Evolutionary conservation across 805 yeast species (phyloP).

Genomic region (Nakazawaea ishiwadae): DNA sequence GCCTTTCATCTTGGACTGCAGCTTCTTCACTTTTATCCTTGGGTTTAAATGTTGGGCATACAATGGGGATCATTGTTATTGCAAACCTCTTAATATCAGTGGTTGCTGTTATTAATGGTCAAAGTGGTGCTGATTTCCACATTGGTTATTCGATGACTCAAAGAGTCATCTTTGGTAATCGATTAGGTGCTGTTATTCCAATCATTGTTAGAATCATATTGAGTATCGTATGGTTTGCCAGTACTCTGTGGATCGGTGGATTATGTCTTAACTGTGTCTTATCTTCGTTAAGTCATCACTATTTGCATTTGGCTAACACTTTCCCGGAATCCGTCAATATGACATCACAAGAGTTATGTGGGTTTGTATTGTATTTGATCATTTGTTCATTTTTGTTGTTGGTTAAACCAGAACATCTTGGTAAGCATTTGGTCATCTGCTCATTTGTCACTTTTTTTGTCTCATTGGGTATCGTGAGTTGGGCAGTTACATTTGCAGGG

Average conservation of each 20-base stretch:
- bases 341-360: conserved; percentile 19
- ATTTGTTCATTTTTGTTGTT: conserved; percentile 20
- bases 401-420: conserved; percentile 25
- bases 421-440: conserved; percentile 19
- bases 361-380: conserved; percentile 20
- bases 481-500: conserved; percentile 24
- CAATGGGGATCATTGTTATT: conserved; percentile 34
- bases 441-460: conserved; percentile 21
- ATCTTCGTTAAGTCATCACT: conserved; percentile 35
- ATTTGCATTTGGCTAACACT: conserved; percentile 21
- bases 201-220: conserved; percentile 30
- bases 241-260: conserved; percentile 40
- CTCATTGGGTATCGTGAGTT: conserved; percentile 19
- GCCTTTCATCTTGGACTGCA: conserved; percentile 40
- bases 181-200: conserved; percentile 36
- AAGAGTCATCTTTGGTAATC: conserved; percentile 41
- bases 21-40: conserved; percentile 35
- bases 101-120: conserved; percentile 11
- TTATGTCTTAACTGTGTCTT: conserved; percentile 32
- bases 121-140: conserved; percentile 22
- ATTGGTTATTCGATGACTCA: conserved; percentile 43
- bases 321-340: conserved; percentile 17
- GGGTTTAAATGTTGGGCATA: conserved; percentile 39
- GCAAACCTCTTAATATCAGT: conserved; percentile 37
- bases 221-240: conserved; percentile 17